Base-by-base conservation (phyloP, 1,284 basidiomycete species). In the Trichosporon sp. region DNA sequence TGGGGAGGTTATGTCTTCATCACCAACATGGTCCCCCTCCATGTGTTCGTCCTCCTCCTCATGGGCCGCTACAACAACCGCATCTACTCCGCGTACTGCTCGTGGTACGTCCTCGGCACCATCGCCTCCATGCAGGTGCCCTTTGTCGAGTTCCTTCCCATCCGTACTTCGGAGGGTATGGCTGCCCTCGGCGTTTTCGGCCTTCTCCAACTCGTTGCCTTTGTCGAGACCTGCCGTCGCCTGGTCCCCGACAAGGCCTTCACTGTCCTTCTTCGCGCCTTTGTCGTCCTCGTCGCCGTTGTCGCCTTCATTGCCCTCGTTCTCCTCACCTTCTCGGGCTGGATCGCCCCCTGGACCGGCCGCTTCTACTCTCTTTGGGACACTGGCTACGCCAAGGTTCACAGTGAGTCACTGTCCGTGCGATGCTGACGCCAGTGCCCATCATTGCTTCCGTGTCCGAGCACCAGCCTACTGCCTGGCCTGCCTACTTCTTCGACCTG, bases 1-100 rank as follows among this genome's bases (percentile, higher is more conserved):
- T 99, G 97, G 97, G 97, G 97, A 86, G 97, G 97, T 74, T 99
- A 99, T 84, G 97, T 93, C 1, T 99, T 99, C 87, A 99, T 99
- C 84, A 99, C 97, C 69, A 99, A 99, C 87, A 98, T 99, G 95
- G 94, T 99, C 70, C 97, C 97, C 35, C 86, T 99, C 1, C 97
- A 99, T 78, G 92, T 91, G 0, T 88, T 99, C 29, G 91, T 93
- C 53, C 89, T 99, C 69, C 88, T 98, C 71, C 86, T 98, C 60
- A 99, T 99, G 97, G 96, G 96, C n/a, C 89, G 97, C 63, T 99
- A 90, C 86, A 93, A 90, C 76, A 90, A 88, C 78, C 89, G 94
- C 23, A 88, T 99, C 66, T 99, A 99, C 82, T 91, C 96, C 18
- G 92, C 92, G 4, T 99, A 98, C 85, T 97, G 93, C 38, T 91